These are phyloP conservation scores for Chalaropsis ovoidea DNA, from an alignment of 2,329 filamentous ascomycete species.

Conservation along the genomic window DNA sequence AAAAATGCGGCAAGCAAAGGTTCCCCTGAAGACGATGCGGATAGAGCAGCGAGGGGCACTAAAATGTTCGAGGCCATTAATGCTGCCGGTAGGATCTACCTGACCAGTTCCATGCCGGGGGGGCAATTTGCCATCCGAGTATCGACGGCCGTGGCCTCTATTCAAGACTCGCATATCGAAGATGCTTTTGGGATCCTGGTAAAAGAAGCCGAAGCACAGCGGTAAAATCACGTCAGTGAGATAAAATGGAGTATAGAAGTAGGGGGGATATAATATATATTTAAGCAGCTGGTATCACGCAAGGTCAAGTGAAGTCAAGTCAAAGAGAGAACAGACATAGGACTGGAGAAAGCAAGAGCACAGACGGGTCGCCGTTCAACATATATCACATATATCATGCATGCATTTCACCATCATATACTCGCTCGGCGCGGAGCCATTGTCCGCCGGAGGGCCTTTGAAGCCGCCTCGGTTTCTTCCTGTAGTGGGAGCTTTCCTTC, in stretches of 20 bases:
- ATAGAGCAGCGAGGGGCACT: slow-evolving; percentile 59
- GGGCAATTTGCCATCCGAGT: slow-evolving; percentile 71
- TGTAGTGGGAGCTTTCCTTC: slow-evolving; percentile 62
- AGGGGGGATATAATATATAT: slow-evolving; percentile 14
- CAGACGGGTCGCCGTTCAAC: neutral
- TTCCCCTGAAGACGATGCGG: slow-evolving; percentile 34
- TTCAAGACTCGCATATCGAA: slow-evolving; percentile 62
- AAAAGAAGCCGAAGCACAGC: slow-evolving; percentile 10
- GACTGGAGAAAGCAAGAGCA: neutral
- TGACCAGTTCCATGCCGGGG: slow-evolving; percentile 66
- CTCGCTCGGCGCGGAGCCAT: slow-evolving; percentile 72
- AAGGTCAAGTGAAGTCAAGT: neutral
- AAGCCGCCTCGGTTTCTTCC: slow-evolving; percentile 54
- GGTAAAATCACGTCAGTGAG: neutral
- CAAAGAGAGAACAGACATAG: neutral
- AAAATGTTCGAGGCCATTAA: slow-evolving; percentile 68
- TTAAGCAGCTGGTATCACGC: neutral
- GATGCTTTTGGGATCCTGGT: slow-evolving; percentile 63
- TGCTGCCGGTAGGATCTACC: slow-evolving; percentile 62
- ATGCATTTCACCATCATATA: slow-evolving; percentile 41
- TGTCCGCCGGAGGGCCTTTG: slow-evolving; percentile 64
- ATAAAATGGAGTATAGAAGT: neutral
- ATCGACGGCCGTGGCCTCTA: slow-evolving; percentile 57
- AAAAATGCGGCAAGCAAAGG: slow-evolving; percentile 29
- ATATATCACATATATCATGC: slow-evolving; percentile 6